A percentile compares a stretch with the other conserved stretches of the same genome.
These are phyloP conservation scores for Tetrapyrgos nigripes DNA, from an alignment of 1,284 basidiomycete genomes.

Conservation along the genomic window DNA sequence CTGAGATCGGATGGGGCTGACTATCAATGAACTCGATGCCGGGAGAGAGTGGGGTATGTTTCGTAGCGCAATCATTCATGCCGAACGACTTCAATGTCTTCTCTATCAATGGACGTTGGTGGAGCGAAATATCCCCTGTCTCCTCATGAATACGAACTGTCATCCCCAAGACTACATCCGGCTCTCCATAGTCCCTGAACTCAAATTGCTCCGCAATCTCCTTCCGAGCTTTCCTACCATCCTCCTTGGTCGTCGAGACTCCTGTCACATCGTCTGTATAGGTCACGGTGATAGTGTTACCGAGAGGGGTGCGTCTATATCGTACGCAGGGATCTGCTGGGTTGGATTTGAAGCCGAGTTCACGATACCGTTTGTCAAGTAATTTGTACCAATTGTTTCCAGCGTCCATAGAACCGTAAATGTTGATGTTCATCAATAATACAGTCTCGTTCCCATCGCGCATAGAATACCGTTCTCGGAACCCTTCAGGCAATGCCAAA, in stretches of 20 bases:
- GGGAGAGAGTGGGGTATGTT: constrained; percentile 24
- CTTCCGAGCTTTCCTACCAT: not conserved
- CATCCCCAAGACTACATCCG: constrained; percentile 2
- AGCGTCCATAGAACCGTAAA: constrained; percentile 6
- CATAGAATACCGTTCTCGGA: not conserved
- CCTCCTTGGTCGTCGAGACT: not conserved
- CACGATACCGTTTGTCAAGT: not conserved
- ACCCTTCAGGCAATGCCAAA: constrained; percentile 3
- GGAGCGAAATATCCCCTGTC: constrained; percentile 23
- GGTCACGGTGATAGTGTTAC: not conserved
- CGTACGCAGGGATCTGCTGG: constrained; percentile 1
- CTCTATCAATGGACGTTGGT: constrained; percentile 30
- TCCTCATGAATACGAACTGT: not conserved
- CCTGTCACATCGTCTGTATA: constrained; percentile 10
- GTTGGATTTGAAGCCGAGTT: not conserved
- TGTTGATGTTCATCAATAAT: not conserved
- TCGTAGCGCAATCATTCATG: constrained; percentile 24
- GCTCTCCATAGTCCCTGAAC: not conserved
- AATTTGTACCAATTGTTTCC: not conserved
- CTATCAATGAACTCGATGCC: constrained; percentile 20
- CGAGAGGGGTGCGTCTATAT: not conserved
- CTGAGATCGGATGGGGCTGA: constrained; percentile 12
- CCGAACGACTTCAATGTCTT: constrained; percentile 27
- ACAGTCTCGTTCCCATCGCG: not conserved
- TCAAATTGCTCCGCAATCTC: not conserved